Percentiles rank a stretch among this genome's conserved stretches.
Evolutionary conservation across 2,329 filamentous ascomycete genomes (phyloP).

Genomic region (Elsinoe fawcettii): DNA sequence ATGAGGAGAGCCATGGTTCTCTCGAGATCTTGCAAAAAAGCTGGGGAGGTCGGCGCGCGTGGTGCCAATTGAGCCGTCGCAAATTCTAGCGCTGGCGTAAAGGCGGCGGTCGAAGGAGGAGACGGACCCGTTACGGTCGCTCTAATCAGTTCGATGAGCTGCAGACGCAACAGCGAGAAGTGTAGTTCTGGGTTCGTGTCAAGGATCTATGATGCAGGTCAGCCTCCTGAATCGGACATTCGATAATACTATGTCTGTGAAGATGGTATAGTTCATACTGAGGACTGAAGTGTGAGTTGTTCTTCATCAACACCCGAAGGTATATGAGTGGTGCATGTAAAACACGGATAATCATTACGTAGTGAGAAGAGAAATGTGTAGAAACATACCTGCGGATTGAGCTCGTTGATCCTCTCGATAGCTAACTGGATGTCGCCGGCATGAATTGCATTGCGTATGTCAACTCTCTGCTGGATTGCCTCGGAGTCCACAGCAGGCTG

Average conservation of each 20-base stretch:
- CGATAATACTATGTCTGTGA: neutral
- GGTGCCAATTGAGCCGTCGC: conserved; percentile 82
- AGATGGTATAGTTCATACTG: conserved; percentile 62
- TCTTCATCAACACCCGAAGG: conserved; percentile 78
- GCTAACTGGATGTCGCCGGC: conserved; percentile 77
- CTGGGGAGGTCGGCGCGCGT: conserved; percentile 69
- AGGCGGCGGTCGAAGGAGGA: conserved; percentile 56
- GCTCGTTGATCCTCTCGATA: conserved; percentile 78
- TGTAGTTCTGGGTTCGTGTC: conserved; percentile 77
- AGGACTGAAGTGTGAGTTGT: conserved; percentile 71
- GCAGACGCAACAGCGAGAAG: conserved; percentile 80
- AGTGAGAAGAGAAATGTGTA: conserved; percentile 16
- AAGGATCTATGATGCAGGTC: conserved; percentile 57
- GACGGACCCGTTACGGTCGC: conserved; percentile 41
- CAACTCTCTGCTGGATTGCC: conserved; percentile 68
- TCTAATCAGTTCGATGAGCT: conserved; percentile 89
- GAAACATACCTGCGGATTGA: conserved; percentile 76
- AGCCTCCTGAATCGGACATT: neutral
- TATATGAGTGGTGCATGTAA: conserved; percentile 99
- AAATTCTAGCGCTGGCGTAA: conserved; percentile 74
- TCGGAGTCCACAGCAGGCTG: conserved; percentile 59
- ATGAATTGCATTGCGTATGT: conserved; percentile 79
- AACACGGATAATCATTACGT: conserved; percentile 90
- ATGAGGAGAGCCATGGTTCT: conserved; percentile 88
- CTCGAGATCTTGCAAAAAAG: conserved; percentile 81